phyloP scores from a whole-genome alignment of 345 rosid species.

The Lumnitzera littorea region DNA sequence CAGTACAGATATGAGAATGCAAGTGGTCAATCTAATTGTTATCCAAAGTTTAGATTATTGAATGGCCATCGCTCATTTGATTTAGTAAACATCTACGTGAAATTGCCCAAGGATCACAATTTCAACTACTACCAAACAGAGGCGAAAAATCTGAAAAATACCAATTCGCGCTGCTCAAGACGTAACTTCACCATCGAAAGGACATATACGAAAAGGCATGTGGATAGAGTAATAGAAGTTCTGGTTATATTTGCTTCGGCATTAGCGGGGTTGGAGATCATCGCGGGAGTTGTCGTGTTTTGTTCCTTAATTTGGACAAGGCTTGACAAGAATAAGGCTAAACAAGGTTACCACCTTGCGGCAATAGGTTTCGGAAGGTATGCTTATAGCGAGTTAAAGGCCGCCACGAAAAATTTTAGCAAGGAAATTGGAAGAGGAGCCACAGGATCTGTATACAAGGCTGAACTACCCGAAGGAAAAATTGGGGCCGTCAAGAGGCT shows the following conservation, averaged over 20 bases:
- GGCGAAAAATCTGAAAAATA: neutral
- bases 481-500: no score
- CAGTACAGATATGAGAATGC: constrained; percentile 6
- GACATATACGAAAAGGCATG: neutral
- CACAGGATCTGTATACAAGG: no score
- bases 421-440: no score
- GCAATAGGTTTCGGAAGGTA: constrained; percentile 13
- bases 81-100: constrained; percentile 13
- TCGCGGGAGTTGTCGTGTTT: neutral
- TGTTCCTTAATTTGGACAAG: no score
- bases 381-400: constrained; percentile 12
- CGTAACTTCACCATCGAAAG: neutral
- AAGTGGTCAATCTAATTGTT: constrained; percentile 7
- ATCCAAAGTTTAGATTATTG: constrained; percentile 11
- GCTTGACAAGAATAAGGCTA: neutral
- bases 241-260: neutral
- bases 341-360: constrained; percentile 8
- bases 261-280: constrained; percentile 3
- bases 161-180: neutral
- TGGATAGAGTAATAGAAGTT: neutral
- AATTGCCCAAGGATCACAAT: constrained; percentile 9
- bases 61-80: constrained; percentile 11
- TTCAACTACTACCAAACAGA: neutral
- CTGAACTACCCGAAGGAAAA: no score
- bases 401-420: no score